Evolutionary conservation across 805 yeast species (phyloP).

Genomic region (Monosporozyma yasuniensis): DNA sequence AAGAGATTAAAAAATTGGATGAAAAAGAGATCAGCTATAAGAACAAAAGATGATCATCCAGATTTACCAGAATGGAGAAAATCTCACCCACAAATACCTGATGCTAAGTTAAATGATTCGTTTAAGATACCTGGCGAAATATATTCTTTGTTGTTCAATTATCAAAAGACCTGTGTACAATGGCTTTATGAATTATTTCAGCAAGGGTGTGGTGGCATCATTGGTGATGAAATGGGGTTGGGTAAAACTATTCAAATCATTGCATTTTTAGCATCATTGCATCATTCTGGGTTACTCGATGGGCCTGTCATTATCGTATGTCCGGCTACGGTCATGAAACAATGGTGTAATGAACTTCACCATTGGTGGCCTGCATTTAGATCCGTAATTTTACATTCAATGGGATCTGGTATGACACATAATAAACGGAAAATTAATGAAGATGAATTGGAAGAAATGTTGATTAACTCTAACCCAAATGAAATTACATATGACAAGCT

Average conservation of each 20-base stretch:
- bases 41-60: constrained; percentile 14
- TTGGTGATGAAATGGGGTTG: constrained; percentile 97
- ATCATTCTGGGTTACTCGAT: constrained; percentile 63
- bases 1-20: constrained; percentile 55
- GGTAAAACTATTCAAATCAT: constrained; percentile 94
- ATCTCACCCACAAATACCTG: constrained; percentile 71
- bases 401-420: constrained; percentile 73
- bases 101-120: constrained; percentile 61
- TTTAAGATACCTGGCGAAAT: constrained; percentile 86
- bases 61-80: constrained; percentile 51
- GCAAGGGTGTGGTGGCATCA: constrained; percentile 87
- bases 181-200: constrained; percentile 93
- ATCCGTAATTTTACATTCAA: constrained; percentile 78
- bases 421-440: constrained; percentile 30
- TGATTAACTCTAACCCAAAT: constrained; percentile 31
- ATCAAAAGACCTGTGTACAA: constrained; percentile 93
- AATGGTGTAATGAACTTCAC: constrained; percentile 95
- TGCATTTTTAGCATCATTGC: constrained; percentile 83
- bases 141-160: constrained; percentile 76
- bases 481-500: constrained; percentile 38
- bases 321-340: constrained; percentile 92
- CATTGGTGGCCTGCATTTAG: constrained; percentile 97
- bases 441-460: constrained; percentile 43
- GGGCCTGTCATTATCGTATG: constrained; percentile 84
- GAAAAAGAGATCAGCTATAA: constrained; percentile 38